A percentile compares a stretch with the other conserved stretches of the same genome.
Evolutionary conservation across 495 filamentous ascomycete genomes (phyloP).

Genomic region (Aspergillus saccharolyticus): DNA sequence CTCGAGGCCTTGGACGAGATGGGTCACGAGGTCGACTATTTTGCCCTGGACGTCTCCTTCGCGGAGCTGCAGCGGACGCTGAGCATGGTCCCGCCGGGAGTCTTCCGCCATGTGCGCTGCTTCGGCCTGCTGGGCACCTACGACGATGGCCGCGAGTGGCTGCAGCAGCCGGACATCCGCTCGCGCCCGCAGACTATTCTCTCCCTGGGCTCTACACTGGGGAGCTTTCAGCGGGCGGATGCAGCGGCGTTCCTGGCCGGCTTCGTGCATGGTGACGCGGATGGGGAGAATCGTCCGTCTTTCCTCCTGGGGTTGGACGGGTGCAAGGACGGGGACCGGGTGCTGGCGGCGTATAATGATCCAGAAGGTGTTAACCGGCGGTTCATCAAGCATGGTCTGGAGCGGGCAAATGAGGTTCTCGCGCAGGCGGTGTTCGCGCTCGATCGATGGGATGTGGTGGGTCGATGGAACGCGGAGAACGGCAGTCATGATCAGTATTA

Average conservation of each 20-base stretch:
- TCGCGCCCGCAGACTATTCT: slow-evolving; percentile 9
- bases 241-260: slow-evolving; percentile 6
- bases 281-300: neutral
- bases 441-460: slow-evolving; percentile 1
- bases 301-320: slow-evolving; percentile 9
- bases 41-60: slow-evolving; percentile 68
- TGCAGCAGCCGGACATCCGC: slow-evolving; percentile 50
- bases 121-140: slow-evolving; percentile 73
- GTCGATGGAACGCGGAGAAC: slow-evolving; percentile 1
- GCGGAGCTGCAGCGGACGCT: slow-evolving; percentile 66
- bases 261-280: neutral
- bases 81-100: slow-evolving; percentile 49
- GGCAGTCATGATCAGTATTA: slow-evolving; percentile 7
- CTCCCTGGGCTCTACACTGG: slow-evolving; percentile 7
- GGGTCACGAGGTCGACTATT: slow-evolving; percentile 65
- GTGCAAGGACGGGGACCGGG: neutral
- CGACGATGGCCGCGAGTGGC: slow-evolving; percentile 70
- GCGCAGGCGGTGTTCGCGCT: slow-evolving; percentile 5
- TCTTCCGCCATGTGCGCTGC: slow-evolving; percentile 59
- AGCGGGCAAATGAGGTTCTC: slow-evolving; percentile 2
- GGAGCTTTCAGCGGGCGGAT: slow-evolving; percentile 6
- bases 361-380: slow-evolving; percentile 9
- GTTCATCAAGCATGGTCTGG: slow-evolving; percentile 7
- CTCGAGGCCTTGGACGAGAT: slow-evolving; percentile 62
- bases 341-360: slow-evolving; percentile 8